Base-by-base conservation (phyloP, 306 rosid genomes). In the Quercus gilva region DNA sequence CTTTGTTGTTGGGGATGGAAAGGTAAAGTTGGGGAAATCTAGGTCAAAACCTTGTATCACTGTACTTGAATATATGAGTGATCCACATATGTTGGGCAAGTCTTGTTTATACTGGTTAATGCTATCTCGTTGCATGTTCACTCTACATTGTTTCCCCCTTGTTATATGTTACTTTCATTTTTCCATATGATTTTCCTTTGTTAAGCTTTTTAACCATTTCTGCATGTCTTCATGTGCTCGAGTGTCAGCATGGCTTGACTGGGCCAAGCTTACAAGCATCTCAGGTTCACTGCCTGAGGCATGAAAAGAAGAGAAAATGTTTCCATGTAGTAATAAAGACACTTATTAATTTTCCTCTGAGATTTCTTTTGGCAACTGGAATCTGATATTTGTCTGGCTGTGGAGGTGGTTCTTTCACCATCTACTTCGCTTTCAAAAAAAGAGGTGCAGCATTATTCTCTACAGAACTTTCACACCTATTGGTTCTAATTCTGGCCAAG, bases 1-100 rank as follows among this genome's bases (percentile, higher is more conserved):
- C 89, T 81, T 83, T 74, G 69, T 85, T 81, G 77, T 85, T 83
- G 85, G 85, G 81, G 84, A 86, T 83, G 84, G 78, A 86, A 89
- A 91, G 93, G 96, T 91, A 89, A 88, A 76, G 74, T 74, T 86
- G 84, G 87, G 88, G 90, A 82, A 71, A 80, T 69, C 65, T 68
- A 60, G 82, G 86, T 78, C 76, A 71, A 83, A 85, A 74, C 80
- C 74, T 75, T 81, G 84, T 81, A 83, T 71, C 76, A 55, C 45
- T 77, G 81, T 86, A 69, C 73, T 69, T 91, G 86, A 84, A 61
- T 73, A 59, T 82, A 87, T 20, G 77, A 84, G 82, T 82, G 72
- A 75, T 74, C 71, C 53, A 71, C 70, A 59, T 83, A 78, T 80
- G 78, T 83, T 82, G 86, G 80, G 79, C 76, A 57, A 60, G 76